A percentile compares a stretch with the other conserved stretches of the same genome.
Conservation (phyloP, 176 grass and related monocot species). For the Triticum aestivum region DNA sequence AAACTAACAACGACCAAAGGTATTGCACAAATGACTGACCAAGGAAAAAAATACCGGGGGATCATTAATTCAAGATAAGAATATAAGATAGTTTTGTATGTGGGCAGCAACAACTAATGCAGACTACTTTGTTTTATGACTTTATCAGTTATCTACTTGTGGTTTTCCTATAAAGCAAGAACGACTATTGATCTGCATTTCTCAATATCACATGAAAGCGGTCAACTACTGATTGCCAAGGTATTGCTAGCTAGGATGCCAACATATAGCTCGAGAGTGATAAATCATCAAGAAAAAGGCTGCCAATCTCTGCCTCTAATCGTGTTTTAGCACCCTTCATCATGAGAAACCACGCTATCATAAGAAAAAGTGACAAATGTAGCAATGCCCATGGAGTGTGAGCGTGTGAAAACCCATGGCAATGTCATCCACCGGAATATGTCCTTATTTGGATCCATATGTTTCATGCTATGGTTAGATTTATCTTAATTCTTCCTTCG, state of each 20-base stretch:
- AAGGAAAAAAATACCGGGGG: slow-evolving; percentile 5
- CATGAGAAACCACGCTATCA: neutral
- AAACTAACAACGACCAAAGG: slow-evolving; percentile 16
- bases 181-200: neutral
- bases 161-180: slow-evolving; percentile 11
- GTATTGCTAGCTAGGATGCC: neutral
- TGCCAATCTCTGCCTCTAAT: slow-evolving; percentile 37
- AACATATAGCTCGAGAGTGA: neutral
- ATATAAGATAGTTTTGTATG: neutral
- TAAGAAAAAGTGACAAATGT: too few species aligned
- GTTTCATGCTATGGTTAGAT: too few species aligned
- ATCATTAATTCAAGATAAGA: slow-evolving; percentile 10
- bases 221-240: neutral
- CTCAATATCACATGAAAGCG: neutral
- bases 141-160: neutral
- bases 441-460: too few species aligned
- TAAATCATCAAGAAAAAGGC: slow-evolving; percentile 4
- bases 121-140: neutral
- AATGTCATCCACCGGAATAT: too few species aligned
- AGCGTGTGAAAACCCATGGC: too few species aligned
- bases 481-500: too few species aligned
- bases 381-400: neutral
- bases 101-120: neutral
- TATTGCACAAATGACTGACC: neutral
- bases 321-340: slow-evolving; percentile 68